phyloP scores from a whole-genome alignment of 176 grass and related monocot species.

The Zizania latifolia region DNA sequence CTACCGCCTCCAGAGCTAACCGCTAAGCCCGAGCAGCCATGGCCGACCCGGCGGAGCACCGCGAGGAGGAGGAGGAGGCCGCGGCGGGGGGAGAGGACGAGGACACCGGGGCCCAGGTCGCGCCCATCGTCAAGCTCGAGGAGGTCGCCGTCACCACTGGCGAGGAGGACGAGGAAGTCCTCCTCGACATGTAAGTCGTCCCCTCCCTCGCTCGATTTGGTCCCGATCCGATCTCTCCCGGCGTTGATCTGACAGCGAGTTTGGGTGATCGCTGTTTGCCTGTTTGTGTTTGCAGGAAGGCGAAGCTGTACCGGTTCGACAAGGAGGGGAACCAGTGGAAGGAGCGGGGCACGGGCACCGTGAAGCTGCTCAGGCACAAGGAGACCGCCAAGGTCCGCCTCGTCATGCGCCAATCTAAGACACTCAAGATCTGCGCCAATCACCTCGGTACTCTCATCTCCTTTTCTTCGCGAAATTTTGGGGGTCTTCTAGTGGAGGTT shows the following conservation, averaged over 20 bases:
- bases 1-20: not conserved
- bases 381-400: conserved; percentile 66
- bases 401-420: conserved; percentile 87
- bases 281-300: conserved; percentile 40
- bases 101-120: conserved; percentile 82
- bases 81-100: conserved; percentile 67
- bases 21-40: conserved; percentile 20
- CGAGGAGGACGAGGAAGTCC: conserved; percentile 73
- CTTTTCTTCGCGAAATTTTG: not conserved
- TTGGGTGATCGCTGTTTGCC: too few species aligned
- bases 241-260: conserved; percentile 34
- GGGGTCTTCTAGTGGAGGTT: conserved; percentile 1
- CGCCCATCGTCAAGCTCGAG: conserved; percentile 73
- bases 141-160: conserved; percentile 82
- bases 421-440: conserved; percentile 88
- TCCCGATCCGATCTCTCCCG: conserved; percentile 33
- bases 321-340: conserved; percentile 80
- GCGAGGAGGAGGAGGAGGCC: conserved; percentile 46
- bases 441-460: conserved; percentile 44
- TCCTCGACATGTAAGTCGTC: conserved; percentile 59
- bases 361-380: conserved; percentile 80
- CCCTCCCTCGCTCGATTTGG: not conserved
- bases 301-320: conserved; percentile 72
- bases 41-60: conserved; percentile 53
- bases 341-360: conserved; percentile 60